Percentiles rank a stretch among this genome's conserved stretches.
Evolutionary conservation across 768 basidiomycete species (phyloP).

Genomic region (Trametes elegans): DNA sequence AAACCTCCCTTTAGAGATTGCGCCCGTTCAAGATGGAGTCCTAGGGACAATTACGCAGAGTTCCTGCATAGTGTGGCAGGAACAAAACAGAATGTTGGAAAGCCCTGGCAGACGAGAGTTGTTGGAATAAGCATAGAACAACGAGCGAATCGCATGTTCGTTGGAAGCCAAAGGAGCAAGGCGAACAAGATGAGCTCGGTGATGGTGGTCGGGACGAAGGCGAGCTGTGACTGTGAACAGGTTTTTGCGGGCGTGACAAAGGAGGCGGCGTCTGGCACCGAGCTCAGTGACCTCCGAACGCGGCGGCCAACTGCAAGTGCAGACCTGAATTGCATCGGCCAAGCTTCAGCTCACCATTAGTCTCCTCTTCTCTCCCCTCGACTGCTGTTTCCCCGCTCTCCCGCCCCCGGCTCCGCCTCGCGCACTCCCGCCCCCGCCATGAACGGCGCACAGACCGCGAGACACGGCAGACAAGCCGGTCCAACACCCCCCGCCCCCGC

Average conservation of each 20-base stretch:
- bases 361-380: slow-evolving; percentile 9
- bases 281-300: no score
- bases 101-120: background rate
- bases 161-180: background rate
- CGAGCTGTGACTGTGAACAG: background rate
- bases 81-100: background rate
- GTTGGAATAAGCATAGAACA: background rate
- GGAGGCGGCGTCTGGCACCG: slow-evolving; percentile 5
- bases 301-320: no score
- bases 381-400: slow-evolving; percentile 12
- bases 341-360: no score
- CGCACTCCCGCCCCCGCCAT: slow-evolving; percentile 6
- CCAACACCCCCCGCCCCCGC: slow-evolving; percentile 52
- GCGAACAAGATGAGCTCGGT: background rate
- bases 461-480: slow-evolving; percentile 29
- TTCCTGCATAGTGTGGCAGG: background rate
- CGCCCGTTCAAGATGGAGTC: background rate
- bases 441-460: slow-evolving; percentile 23
- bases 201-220: background rate
- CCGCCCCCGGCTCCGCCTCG: slow-evolving; percentile 1
- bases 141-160: background rate
- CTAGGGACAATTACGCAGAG: no score
- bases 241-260: slow-evolving; percentile 9
- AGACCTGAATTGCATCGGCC: no score
- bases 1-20: no score